Evolutionary conservation across 768 basidiomycete genomes (phyloP).

Genomic region (Agaricus blazei): DNA sequence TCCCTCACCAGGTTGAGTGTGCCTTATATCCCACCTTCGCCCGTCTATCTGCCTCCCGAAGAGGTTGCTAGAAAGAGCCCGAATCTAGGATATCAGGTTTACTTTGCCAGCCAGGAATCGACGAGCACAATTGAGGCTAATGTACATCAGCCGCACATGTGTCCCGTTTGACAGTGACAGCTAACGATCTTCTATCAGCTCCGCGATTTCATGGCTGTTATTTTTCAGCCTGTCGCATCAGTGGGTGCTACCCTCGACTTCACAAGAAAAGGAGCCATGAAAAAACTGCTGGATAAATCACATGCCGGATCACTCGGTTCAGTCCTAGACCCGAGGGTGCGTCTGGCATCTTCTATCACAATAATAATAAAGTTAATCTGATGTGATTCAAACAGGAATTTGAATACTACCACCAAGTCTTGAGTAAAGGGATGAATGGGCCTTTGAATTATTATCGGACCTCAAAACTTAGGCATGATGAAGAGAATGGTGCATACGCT

Average conservation of each 20-base stretch:
- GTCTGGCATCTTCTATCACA: background rate
- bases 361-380: background rate
- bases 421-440: conserved; percentile 54
- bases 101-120: conserved; percentile 50
- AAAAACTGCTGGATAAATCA: conserved; percentile 4
- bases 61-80: conserved; percentile 48
- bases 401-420: conserved; percentile 42
- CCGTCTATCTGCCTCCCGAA: conserved; percentile 42
- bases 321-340: background rate
- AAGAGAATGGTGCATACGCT: conserved; percentile 43
- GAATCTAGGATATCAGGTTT: conserved; percentile 62
- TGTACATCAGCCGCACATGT: conserved; percentile 28
- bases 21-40: conserved; percentile 60
- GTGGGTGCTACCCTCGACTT: conserved; percentile 17
- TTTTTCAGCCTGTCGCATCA: conserved; percentile 18
- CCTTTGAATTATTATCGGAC: conserved; percentile 80
- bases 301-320: conserved; percentile 9
- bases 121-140: conserved; percentile 51
- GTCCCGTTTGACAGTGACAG: background rate
- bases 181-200: conserved; percentile 24
- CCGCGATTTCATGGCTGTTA: conserved; percentile 27
- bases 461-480: conserved; percentile 52
- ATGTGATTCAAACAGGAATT: conserved; percentile 41
- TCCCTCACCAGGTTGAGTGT: conserved; percentile 49
- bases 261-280: conserved; percentile 18